Evolutionary conservation across 1,139 yeast genomes (phyloP).

Genomic region (Saccharomycopsis phalli): DNA sequence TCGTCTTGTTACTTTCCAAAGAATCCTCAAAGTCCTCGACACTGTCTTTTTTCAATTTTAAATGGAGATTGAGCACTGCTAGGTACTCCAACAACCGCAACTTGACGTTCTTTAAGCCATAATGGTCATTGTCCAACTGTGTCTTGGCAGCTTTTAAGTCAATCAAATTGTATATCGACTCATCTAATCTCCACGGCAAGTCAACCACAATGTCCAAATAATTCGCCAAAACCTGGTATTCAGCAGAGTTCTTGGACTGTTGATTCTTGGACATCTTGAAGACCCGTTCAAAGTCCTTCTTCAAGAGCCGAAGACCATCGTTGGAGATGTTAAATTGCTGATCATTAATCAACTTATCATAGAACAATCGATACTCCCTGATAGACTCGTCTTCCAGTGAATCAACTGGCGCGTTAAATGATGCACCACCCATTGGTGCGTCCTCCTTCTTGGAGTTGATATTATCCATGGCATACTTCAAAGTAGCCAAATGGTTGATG

Average conservation of each 20-base stretch:
- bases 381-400: conserved; percentile 35
- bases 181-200: conserved; percentile 47
- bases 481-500: conserved; percentile 50
- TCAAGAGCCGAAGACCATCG: conserved; percentile 48
- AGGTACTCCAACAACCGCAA: conserved; percentile 73
- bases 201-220: conserved; percentile 61
- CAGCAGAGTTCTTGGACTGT: conserved; percentile 43
- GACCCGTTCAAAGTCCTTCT: conserved; percentile 52
- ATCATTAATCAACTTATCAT: conserved; percentile 32
- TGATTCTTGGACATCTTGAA: conserved; percentile 34
- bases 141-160: conserved; percentile 48
- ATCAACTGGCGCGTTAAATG: conserved; percentile 31
- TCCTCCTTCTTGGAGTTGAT: conserved; percentile 8
- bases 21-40: neutral
- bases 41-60: conserved; percentile 1
- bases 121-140: conserved; percentile 72
- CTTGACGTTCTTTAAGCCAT: conserved; percentile 76
- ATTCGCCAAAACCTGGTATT: conserved; percentile 55
- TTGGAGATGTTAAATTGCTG: conserved; percentile 29
- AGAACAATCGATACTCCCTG: conserved; percentile 38
- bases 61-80: conserved; percentile 62
- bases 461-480: conserved; percentile 24
- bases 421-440: neutral
- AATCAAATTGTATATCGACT: conserved; percentile 23
- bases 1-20: conserved; percentile 11